Percentiles rank a stretch among this genome's conserved stretches.
Conservation (phyloP, 192 early-diverging fungal genomes). For the Rhizophagus prolifer region DNA sequence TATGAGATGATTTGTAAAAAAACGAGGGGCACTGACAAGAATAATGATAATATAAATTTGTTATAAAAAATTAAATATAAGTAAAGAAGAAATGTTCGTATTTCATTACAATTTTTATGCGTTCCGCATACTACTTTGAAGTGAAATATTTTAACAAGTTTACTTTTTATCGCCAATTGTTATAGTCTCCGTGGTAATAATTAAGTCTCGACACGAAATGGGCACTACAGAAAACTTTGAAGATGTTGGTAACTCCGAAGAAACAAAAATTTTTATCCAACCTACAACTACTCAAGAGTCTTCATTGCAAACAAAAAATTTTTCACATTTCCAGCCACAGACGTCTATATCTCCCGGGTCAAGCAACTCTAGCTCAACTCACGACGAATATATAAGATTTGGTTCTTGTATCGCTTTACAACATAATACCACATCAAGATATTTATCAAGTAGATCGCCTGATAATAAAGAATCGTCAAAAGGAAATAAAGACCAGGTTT, state of each 20-base stretch:
- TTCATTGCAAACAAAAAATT: neutral
- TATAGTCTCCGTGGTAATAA: neutral
- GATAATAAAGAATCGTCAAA: neutral
- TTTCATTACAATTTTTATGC: neutral
- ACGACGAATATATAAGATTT: slow-evolving; percentile 41
- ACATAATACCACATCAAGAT: slow-evolving; percentile 56
- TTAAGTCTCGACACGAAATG: neutral
- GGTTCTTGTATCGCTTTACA: slow-evolving; percentile 55
- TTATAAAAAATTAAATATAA: no score
- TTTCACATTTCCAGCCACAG: neutral
- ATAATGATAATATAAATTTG: no score
- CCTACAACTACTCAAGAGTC: neutral
- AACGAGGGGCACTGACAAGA: no score
- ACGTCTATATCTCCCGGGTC: neutral
- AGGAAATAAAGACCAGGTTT: neutral
- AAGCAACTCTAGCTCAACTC: neutral
- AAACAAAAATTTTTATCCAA: neutral
- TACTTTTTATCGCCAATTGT: neutral
- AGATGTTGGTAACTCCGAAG: neutral
- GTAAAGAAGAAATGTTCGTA: no score
- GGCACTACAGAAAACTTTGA: neutral
- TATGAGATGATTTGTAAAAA: no score
- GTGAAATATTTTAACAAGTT: neutral
- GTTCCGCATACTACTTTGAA: neutral
- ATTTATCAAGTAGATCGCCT: slow-evolving; percentile 39